These are phyloP conservation scores for Calonectria hongkongensis DNA, from an alignment of 2,329 filamentous ascomycete species.

Conservation along the genomic window DNA sequence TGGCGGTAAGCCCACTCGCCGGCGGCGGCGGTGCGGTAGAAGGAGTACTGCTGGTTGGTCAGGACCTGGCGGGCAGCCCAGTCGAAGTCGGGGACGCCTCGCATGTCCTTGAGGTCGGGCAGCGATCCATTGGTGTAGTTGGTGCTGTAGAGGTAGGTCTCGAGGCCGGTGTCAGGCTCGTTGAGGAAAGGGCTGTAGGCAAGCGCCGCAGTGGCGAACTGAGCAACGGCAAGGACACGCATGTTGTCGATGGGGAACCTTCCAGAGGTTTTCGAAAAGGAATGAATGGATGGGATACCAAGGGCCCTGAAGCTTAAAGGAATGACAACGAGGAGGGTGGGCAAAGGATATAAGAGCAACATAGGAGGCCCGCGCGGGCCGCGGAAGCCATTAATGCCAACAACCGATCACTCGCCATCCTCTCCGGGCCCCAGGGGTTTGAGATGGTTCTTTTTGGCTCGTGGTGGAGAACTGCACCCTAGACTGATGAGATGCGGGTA, in stretches of 20 bases:
- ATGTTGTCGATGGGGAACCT: constrained; percentile 42
- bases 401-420: neutral
- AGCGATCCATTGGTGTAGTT: constrained; percentile 60
- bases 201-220: constrained; percentile 52
- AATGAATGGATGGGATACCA: constrained; percentile 5
- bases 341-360: neutral
- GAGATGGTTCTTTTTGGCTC: constrained; percentile 24
- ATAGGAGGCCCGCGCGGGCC: neutral
- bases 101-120: constrained; percentile 63
- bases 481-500: constrained; percentile 45
- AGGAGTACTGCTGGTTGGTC: constrained; percentile 65
- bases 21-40: constrained; percentile 69
- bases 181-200: constrained; percentile 59
- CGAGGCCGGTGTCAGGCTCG: constrained; percentile 60
- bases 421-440: neutral
- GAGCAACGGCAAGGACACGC: constrained; percentile 43
- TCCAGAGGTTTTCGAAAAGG: constrained; percentile 29
- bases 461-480: constrained; percentile 45
- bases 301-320: constrained; percentile 1
- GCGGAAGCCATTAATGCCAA: constrained; percentile 32
- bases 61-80: constrained; percentile 67
- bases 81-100: constrained; percentile 69
- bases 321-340: neutral
- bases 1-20: constrained; percentile 72
- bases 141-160: constrained; percentile 52